A percentile compares a stretch with the other conserved stretches of the same genome.
Evolutionary conservation across 208 protist genomes (phyloP).

Genomic region (Crithidia sp.): DNA sequence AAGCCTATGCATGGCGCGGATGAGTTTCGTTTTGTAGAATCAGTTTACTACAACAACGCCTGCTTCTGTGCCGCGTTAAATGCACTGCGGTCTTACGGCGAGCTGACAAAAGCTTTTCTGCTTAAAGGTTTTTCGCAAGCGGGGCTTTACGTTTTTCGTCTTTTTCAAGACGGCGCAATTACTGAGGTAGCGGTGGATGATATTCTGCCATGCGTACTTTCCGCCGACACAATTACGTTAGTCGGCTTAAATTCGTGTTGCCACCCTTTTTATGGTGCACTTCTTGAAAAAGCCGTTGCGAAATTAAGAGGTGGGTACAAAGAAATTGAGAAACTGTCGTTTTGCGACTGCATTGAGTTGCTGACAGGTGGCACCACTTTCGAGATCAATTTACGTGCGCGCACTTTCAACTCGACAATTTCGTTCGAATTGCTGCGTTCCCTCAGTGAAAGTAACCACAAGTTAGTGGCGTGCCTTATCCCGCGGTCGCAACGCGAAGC

Average conservation of each 20-base stretch:
- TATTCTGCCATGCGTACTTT: slow-evolving; percentile 43
- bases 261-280: slow-evolving; percentile 59
- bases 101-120: slow-evolving; percentile 9
- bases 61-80: slow-evolving; percentile 62
- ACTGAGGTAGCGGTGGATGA: slow-evolving; percentile 69
- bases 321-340: slow-evolving; percentile 47
- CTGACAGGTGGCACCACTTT: slow-evolving; percentile 71
- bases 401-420: neutral
- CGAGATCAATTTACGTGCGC: slow-evolving; percentile 39
- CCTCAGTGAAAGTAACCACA: slow-evolving; percentile 25
- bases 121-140: slow-evolving; percentile 2
- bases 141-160: slow-evolving; percentile 32
- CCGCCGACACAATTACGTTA: slow-evolving; percentile 15
- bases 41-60: slow-evolving; percentile 48
- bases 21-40: slow-evolving; percentile 17
- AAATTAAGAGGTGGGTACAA: slow-evolving; percentile 68
- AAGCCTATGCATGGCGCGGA: neutral
- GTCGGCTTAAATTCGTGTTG: slow-evolving; percentile 43
- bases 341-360: slow-evolving; percentile 49
- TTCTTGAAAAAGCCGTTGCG: slow-evolving; percentile 78
- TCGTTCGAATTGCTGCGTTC: slow-evolving; percentile 28
- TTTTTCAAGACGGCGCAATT: slow-evolving; percentile 35
- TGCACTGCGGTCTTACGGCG: slow-evolving; percentile 35
- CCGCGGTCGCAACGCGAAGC: slow-evolving; percentile 18
- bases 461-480: slow-evolving; percentile 18